Evolutionary conservation across 106 monocot species (phyloP), one percentile per base, ranked within the genome.

Genomic region (Narthecium ossifragum): DNA sequence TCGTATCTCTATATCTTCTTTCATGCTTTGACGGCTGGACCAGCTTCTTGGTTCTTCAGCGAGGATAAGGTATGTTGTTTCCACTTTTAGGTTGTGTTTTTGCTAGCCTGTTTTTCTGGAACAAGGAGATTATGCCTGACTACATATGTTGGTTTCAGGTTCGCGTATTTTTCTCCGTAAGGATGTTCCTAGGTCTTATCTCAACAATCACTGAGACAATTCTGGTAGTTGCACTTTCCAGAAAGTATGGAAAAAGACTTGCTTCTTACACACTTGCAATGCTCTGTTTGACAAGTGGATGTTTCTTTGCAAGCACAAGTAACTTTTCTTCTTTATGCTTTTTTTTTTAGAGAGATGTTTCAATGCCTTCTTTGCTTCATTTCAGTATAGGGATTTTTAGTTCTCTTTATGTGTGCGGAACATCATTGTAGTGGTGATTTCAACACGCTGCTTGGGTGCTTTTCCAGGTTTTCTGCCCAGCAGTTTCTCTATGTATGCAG

Each of bases 231-330:
- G 81, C 98, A 23, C 81, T 99, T 70, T 85, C 98, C 12, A 91
- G 77, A 63, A 99, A 73, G 62, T 99, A 79, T 72, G 98, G 98
- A 26, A 92, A 85, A 51, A 79, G 91, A 53, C 66, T 99, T 28
- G 98, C 81, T 58, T 69, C 61, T 46, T 99, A 99, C 62, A 40
- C 85, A 58, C 84, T 99, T 64, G 98, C 91, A 63, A 74, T 99
- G 91, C 63, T 99, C 41, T 99, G 84, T 69, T 65, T 91, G 62
- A 85, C 98, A 34, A 99, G 98, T 70, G 98, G 98, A 56, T 91
- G 91, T 59, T 99, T 91, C 85, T 99, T 99, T 78, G 91, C 98
- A 10, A 99, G 98, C 37, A 99, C 91, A 77, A 99, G 98, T 99
- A 75, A 74, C 59, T 70, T 32, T 57, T 8, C 50, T 29, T 76